Evolutionary conservation across 805 yeast species (phyloP).

Genomic region (Yarrowia sp.): DNA sequence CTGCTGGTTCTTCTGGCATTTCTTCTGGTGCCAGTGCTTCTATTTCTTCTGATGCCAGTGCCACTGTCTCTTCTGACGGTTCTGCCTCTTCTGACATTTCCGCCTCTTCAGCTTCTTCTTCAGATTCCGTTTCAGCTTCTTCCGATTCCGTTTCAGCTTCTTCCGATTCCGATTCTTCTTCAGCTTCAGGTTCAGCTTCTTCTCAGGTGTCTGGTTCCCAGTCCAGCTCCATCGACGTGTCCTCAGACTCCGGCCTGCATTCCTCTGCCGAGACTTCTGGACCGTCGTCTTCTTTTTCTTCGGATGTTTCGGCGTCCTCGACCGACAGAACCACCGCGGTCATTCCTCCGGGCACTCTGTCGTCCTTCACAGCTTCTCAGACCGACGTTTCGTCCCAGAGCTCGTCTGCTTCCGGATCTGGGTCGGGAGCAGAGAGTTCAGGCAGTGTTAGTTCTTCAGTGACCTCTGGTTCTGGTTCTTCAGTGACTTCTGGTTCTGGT

Average conservation of each 20-base stretch:
- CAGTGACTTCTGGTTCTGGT: no score
- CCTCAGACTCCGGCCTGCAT: slow-evolving; percentile 1
- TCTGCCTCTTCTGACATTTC: no score
- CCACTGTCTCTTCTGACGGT: not conserved
- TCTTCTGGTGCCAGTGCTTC: not conserved
- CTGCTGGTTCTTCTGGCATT: not conserved
- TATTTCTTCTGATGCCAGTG: not conserved
- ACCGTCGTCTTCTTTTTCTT: not conserved
- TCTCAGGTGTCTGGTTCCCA: not conserved
- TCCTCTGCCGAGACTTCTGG: slow-evolving; percentile 6
- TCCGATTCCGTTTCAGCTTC: no score
- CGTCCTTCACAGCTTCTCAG: not conserved
- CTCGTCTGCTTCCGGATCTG: not conserved
- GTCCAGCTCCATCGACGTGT: not conserved
- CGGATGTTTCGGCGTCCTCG: not conserved
- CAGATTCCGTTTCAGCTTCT: no score
- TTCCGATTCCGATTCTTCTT: not conserved
- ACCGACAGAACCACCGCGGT: slow-evolving; percentile 17
- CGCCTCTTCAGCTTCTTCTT: not conserved
- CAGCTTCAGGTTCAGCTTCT: not conserved
- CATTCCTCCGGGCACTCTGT: slow-evolving; percentile 3
- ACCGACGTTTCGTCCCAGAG: not conserved
- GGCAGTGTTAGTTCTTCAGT: no score
- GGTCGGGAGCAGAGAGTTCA: no score
- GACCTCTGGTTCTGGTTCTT: not conserved